Evolutionary conservation across 2,329 filamentous ascomycete species (phyloP).

Genomic region (Mycogone perniciosa): DNA sequence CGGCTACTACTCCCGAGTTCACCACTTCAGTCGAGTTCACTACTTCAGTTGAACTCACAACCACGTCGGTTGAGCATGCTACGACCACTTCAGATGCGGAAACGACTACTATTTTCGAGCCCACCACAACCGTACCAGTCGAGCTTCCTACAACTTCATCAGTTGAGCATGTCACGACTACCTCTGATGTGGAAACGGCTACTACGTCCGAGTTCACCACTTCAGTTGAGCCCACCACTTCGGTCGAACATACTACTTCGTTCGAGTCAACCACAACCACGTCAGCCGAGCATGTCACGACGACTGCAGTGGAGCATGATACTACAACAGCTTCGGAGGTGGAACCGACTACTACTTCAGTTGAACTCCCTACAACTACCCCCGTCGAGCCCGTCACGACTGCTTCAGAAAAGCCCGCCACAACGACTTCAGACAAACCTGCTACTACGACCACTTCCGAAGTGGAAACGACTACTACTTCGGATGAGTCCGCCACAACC

Average conservation of each 20-base stretch:
- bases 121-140: too few relatives aligned
- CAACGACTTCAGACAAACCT: background rate
- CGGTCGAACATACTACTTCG: background rate
- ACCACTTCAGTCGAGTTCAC: too few relatives aligned
- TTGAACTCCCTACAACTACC: too few relatives aligned
- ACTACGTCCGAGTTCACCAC: background rate
- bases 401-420: background rate
- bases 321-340: too few relatives aligned
- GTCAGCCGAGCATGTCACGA: conserved; percentile 3
- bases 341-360: too few relatives aligned
- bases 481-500: background rate
- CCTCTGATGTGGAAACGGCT: too few relatives aligned
- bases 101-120: too few relatives aligned
- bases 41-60: background rate
- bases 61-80: too few relatives aligned
- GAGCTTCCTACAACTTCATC: too few relatives aligned
- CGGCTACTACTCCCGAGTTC: too few relatives aligned
- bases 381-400: background rate
- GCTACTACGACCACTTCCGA: conserved; percentile 1
- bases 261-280: background rate
- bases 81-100: too few relatives aligned
- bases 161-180: too few relatives aligned
- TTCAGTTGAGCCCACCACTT: background rate
- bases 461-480: background rate
- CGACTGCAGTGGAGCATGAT: background rate